Evolutionary conservation across 352 stramenopile species (phyloP).

Genomic region (Halophytophthora batemanensis): DNA sequence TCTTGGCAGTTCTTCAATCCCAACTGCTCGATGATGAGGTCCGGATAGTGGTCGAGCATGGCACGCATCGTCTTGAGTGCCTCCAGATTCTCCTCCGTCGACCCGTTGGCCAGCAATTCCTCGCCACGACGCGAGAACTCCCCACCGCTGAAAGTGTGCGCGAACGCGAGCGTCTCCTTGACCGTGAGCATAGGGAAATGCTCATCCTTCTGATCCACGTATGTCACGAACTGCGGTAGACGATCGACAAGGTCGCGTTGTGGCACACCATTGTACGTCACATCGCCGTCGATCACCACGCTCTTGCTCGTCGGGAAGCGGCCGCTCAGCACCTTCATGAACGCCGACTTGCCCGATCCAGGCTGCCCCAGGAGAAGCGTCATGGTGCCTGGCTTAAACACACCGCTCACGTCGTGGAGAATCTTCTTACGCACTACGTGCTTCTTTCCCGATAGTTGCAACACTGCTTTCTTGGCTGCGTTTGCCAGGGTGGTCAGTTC

Average conservation of each 20-base stretch:
- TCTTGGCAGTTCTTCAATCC: constrained; percentile 42
- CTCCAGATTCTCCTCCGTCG: constrained; percentile 21
- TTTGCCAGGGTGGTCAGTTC: constrained; percentile 41
- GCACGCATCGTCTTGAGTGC: constrained; percentile 16
- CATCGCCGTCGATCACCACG: constrained; percentile 18
- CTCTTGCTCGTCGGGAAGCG: constrained; percentile 25
- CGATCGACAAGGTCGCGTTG: constrained; percentile 15
- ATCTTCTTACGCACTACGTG: constrained; percentile 33
- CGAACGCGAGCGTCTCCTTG: constrained; percentile 37
- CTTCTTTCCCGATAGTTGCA: constrained; percentile 22
- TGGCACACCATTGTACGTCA: constrained; percentile 33
- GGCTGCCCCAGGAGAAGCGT: constrained; percentile 21
- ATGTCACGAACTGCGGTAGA: constrained; percentile 43
- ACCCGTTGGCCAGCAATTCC: constrained; percentile 19
- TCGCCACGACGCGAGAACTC: constrained; percentile 16
- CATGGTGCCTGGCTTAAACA: constrained; percentile 25
- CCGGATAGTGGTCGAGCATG: constrained; percentile 30
- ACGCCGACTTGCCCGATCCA: constrained; percentile 22
- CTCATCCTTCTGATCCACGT: constrained; percentile 45
- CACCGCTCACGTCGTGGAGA: constrained; percentile 20
- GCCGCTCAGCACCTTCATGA: constrained; percentile 28
- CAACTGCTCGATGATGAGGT: constrained; percentile 44
- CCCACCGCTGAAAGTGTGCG: constrained; percentile 65
- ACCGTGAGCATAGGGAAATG: constrained; percentile 70
- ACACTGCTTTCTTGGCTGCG: constrained; percentile 21